These are phyloP conservation scores for Trametes hirsuta DNA, from an alignment of 1,284 basidiomycete species.

Conservation along the genomic window DNA sequence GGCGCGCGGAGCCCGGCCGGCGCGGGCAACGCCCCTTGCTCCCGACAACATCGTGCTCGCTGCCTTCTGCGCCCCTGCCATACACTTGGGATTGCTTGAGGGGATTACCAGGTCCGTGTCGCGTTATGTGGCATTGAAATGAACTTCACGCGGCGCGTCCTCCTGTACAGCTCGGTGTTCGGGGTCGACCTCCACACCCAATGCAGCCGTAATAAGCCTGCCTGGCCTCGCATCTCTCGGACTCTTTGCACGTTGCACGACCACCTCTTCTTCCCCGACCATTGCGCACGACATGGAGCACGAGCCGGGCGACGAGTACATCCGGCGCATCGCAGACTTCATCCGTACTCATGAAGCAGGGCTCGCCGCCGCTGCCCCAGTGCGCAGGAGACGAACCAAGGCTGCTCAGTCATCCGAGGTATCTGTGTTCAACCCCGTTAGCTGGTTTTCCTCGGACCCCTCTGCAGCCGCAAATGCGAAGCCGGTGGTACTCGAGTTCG, in stretches of 20 bases:
- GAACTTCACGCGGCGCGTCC: neutral
- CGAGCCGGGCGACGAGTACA: conserved; percentile 73
- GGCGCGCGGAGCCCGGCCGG: neutral
- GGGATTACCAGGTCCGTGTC: conserved; percentile 5
- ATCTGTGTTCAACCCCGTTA: conserved; percentile 58
- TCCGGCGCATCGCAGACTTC: conserved; percentile 67
- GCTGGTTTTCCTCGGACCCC: conserved; percentile 58
- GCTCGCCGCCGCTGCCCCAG: conserved; percentile 64
- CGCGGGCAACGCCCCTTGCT: conserved; percentile 17
- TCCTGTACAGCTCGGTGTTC: conserved; percentile 11
- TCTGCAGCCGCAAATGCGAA: conserved; percentile 42
- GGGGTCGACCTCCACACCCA: conserved; percentile 5
- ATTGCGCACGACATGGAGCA: conserved; percentile 52
- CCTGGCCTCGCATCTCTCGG: conserved; percentile 11
- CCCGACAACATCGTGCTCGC: conserved; percentile 10
- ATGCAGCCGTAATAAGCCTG: conserved; percentile 22
- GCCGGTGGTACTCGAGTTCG: conserved; percentile 69
- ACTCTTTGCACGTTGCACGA: conserved; percentile 16
- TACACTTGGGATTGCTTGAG: neutral
- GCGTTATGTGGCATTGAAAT: neutral
- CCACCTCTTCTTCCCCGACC: conserved; percentile 8
- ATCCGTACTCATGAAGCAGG: conserved; percentile 71
- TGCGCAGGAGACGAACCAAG: conserved; percentile 52
- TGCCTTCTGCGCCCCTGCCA: conserved; percentile 1
- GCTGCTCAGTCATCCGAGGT: conserved; percentile 38